These are phyloP conservation scores for Panaeolus papilionaceus DNA, from an alignment of 768 basidiomycete genomes.

Conservation along the genomic window DNA sequence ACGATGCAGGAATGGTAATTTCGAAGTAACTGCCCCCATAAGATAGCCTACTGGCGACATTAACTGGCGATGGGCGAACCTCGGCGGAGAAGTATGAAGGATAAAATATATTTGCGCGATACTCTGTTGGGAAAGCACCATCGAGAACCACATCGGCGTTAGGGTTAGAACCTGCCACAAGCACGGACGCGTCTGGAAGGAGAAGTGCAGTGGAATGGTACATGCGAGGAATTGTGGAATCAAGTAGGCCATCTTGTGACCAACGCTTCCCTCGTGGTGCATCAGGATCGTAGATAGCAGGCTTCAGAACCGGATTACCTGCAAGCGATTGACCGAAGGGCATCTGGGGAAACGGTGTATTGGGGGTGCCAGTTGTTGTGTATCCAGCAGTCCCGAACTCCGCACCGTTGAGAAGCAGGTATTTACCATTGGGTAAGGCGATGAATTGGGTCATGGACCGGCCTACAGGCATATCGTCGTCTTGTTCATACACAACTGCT, in stretches of 20 bases:
- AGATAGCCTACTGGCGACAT: constrained; percentile 71
- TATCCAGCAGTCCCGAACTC: constrained; percentile 91
- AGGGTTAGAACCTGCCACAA: constrained; percentile 93
- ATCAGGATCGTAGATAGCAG: constrained; percentile 83
- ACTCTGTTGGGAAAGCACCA: constrained; percentile 74
- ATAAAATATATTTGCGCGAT: constrained; percentile 88
- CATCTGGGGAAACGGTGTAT: constrained; percentile 56
- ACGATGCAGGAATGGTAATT: constrained; percentile 67
- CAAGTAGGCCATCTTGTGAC: constrained; percentile 69
- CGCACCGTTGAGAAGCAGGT: constrained; percentile 85
- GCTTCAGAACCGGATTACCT: constrained; percentile 75
- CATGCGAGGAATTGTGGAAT: constrained; percentile 74
- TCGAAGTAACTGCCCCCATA: constrained; percentile 89
- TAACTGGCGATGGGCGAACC: constrained; percentile 70
- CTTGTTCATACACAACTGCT: constrained; percentile 63
- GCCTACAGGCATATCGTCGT: constrained; percentile 75
- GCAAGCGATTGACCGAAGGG: constrained; percentile 78
- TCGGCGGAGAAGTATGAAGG: constrained; percentile 83
- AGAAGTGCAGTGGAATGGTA: constrained; percentile 94
- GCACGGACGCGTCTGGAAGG: constrained; percentile 83
- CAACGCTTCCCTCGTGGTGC: constrained; percentile 74
- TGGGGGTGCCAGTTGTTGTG: constrained; percentile 48
- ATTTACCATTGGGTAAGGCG: constrained; percentile 75
- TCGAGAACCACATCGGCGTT: constrained; percentile 79
- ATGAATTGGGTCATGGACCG: constrained; percentile 95